phyloP scores from a whole-genome alignment of 192 early-diverging fungal genomes.

The Irineochytrium annulatum region DNA sequence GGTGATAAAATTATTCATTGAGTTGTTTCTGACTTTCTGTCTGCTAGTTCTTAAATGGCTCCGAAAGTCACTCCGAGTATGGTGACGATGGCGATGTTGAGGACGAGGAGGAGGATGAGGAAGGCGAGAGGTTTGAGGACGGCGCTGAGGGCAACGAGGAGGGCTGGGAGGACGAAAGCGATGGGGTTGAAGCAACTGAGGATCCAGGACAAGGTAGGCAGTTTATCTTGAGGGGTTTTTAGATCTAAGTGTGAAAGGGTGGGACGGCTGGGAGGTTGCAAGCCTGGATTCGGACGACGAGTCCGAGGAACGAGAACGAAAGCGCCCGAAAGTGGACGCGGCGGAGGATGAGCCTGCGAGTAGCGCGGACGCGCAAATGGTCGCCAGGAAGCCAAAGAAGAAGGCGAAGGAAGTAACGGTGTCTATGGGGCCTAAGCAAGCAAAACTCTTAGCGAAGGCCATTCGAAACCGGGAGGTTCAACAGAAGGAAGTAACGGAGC shows the following conservation, averaged over 20 bases:
- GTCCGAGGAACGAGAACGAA: conserved; percentile 37
- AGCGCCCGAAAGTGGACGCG: conserved; percentile 29
- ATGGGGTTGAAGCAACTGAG: conserved; percentile 20
- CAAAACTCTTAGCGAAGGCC: conserved; percentile 5
- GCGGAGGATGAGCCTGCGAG: conserved; percentile 8
- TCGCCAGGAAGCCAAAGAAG: conserved; percentile 6
- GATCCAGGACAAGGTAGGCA: conserved; percentile 16
- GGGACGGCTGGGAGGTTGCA: conserved; percentile 37
- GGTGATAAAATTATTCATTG: conserved; percentile 17
- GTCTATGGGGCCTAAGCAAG: conserved; percentile 13
- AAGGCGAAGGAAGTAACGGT: conserved; percentile 17
- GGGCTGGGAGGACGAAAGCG: conserved; percentile 12
- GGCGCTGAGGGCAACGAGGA: conserved; percentile 13
- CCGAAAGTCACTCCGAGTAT: conserved; percentile 17
- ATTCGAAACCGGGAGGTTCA: conserved; percentile 9
- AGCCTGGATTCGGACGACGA: conserved; percentile 32
- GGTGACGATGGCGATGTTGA: conserved; percentile 28
- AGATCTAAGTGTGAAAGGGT: conserved; percentile 23
- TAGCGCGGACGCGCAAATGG: conserved; percentile 1
- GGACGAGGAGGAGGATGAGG: conserved; percentile 23
- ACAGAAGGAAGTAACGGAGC: conserved; percentile 15
- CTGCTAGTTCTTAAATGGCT: conserved; percentile 47
- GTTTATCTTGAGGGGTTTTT: conserved; percentile 5
- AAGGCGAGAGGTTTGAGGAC: conserved; percentile 26
- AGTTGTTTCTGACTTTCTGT: background rate